Evolutionary conservation across 805 yeast genomes (phyloP).

Genomic region (Hanseniaspora nectarophila): DNA sequence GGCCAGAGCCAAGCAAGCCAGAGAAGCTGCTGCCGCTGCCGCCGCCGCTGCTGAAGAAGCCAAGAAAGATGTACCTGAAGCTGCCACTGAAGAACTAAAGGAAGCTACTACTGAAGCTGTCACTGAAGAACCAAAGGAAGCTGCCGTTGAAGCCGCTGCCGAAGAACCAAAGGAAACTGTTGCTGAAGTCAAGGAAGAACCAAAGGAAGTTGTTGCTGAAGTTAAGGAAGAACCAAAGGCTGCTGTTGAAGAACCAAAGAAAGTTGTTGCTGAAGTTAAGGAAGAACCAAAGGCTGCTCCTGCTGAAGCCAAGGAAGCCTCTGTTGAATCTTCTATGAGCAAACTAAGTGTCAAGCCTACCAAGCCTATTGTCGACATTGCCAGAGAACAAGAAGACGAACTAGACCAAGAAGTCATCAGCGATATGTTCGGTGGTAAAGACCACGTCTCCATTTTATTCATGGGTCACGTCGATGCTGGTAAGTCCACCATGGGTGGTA

Average conservation of each 20-base stretch:
- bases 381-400: slow-evolving; percentile 63
- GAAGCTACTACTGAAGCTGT: slow-evolving; percentile 22
- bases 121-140: slow-evolving; percentile 18
- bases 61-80: slow-evolving; percentile 23
- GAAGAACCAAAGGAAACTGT: slow-evolving; percentile 23
- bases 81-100: slow-evolving; percentile 17
- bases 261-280: slow-evolving; percentile 13
- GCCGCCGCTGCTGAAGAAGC: slow-evolving; percentile 38
- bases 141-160: slow-evolving; percentile 17
- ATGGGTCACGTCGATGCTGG: slow-evolving; percentile 99
- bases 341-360: slow-evolving; percentile 15
- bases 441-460: slow-evolving; percentile 89
- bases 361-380: slow-evolving; percentile 26
- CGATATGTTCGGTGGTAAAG: slow-evolving; percentile 94
- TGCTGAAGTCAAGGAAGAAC: slow-evolving; percentile 14
- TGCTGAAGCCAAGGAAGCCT: slow-evolving; percentile 18
- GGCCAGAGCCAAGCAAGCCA: slow-evolving; percentile 51
- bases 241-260: slow-evolving; percentile 18
- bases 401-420: slow-evolving; percentile 78
- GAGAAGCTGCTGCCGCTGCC: slow-evolving; percentile 53
- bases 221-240: slow-evolving; percentile 17
- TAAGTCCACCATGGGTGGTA: slow-evolving; percentile 99
- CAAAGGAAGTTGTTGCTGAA: slow-evolving; percentile 16
- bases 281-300: slow-evolving; percentile 18
- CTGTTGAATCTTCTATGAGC: slow-evolving; percentile 2